These are phyloP conservation scores for Echinochloa phyllopogon DNA, from an alignment of 176 grass and related monocot species.

Conservation along the genomic window DNA sequence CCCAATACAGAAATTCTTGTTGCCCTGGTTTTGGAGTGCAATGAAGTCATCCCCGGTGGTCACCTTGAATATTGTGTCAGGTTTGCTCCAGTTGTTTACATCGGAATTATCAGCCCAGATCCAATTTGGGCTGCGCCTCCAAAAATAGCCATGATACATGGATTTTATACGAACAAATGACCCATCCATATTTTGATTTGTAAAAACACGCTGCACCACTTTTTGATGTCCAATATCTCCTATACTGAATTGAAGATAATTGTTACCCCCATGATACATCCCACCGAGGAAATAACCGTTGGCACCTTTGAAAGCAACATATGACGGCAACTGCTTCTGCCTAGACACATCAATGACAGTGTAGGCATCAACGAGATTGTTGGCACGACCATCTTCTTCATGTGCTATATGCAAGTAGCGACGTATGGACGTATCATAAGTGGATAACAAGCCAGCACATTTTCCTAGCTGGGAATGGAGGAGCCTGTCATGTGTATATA, in stretches of 20 bases:
- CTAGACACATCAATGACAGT: not conserved
- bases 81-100: not conserved
- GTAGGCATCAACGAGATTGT: not conserved
- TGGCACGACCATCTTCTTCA: no score
- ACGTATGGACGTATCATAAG: not conserved
- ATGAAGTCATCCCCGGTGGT: not conserved
- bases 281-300: not conserved
- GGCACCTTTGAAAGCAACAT: slow-evolving; percentile 5
- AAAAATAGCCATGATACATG: not conserved
- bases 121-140: not conserved
- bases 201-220: not conserved
- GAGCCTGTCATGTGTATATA: not conserved
- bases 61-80: not conserved
- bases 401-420: not conserved
- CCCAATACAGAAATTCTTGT: slow-evolving; percentile 5
- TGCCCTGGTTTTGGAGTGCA: slow-evolving; percentile 25
- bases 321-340: not conserved
- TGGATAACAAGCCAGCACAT: not conserved
- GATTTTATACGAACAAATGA: not conserved
- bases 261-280: no score
- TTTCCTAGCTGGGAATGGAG: not conserved
- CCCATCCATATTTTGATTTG: not conserved
- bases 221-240: not conserved
- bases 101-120: not conserved
- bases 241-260: not conserved